Base-by-base conservation (phyloP, 1,284 basidiomycete genomes). In the Ustilago xerochloae region DNA sequence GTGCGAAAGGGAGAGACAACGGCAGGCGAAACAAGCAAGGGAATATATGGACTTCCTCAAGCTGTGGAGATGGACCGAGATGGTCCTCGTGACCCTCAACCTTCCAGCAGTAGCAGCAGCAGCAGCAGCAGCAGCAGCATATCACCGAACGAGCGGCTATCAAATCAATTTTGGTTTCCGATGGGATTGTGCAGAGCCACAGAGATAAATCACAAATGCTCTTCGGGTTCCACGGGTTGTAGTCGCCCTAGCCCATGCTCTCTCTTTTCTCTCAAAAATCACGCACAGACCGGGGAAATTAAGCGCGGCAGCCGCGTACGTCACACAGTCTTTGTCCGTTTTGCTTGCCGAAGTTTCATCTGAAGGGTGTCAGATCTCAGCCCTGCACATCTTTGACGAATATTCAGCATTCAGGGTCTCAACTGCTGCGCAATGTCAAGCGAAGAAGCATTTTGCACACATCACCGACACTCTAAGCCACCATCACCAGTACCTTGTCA, bases 161-260 rank as follows among this genome's bases (percentile, higher is more conserved):
- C 50, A 41, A 41, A 20, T 28, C 18, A 5, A 29, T 49, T 32
- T 9, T 4, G 47, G 15, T 26, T 32, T 29, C 24, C 26, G 24
- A 39, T 28, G 26, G 13, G 47, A 24, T 30, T 15, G 32, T 33
- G 13, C n/a, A 10, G 20, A 45, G 41, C 9, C 32, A 33, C 32
- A 33, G 16, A 41, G 1, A 39, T n/a, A 39, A 8, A n/a, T 22
- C 22, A 20, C 38, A 39, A 7, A 54, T 62, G 70, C 61, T 48
- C 59, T 38, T 53, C 61, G 70, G 70, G 70, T 61, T 46, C 70
- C 39, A 73, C 57, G 70, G 70, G 70, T 57, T 53, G 70, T 49
- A 73, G 70, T 46, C 24, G 39, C 45, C 49, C 70, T 73, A 46
- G 69, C 63, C 63, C 63, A 56, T 63, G n/a, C 38, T 20, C 10